phyloP scores from a whole-genome alignment of 345 rosid species.

The Syzygium grande region DNA sequence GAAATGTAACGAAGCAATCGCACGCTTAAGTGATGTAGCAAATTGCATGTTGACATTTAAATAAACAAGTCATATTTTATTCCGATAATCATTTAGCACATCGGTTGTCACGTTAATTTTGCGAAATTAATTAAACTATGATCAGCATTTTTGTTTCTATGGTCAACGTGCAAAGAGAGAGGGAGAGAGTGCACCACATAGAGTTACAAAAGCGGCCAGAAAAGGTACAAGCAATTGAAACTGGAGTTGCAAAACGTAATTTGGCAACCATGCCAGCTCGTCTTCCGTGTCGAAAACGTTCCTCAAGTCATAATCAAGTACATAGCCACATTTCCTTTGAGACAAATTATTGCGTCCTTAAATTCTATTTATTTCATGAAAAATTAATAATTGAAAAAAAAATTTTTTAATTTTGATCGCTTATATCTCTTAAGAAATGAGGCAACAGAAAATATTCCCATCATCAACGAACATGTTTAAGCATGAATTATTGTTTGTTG shows the following conservation, averaged over 20 bases:
- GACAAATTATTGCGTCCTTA: not conserved
- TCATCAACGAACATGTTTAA: too few species aligned
- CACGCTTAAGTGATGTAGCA: not conserved
- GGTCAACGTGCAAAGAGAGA: not conserved
- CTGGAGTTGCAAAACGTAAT: not conserved
- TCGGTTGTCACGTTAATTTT: not conserved
- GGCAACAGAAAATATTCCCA: too few species aligned
- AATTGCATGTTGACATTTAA: not conserved
- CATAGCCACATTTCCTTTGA: fast-evolving
- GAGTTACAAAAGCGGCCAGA: fast-evolving
- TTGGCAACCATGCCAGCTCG: not conserved
- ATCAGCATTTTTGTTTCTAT: not conserved
- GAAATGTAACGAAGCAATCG: not conserved
- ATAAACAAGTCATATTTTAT: not conserved
- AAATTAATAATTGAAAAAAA: too few species aligned
- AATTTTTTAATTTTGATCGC: too few species aligned
- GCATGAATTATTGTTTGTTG: too few species aligned
- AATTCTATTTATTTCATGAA: too few species aligned
- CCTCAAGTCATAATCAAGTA: fast-evolving
- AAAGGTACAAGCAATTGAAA: not conserved
- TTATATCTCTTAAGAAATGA: too few species aligned
- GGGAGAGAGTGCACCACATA: not conserved
- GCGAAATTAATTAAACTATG: not conserved
- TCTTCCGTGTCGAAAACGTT: not conserved
- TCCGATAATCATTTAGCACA: not conserved